These are phyloP conservation scores for Vaccinium myrtillus DNA, from an alignment of 148 eudicot genomes.

Conservation along the genomic window DNA sequence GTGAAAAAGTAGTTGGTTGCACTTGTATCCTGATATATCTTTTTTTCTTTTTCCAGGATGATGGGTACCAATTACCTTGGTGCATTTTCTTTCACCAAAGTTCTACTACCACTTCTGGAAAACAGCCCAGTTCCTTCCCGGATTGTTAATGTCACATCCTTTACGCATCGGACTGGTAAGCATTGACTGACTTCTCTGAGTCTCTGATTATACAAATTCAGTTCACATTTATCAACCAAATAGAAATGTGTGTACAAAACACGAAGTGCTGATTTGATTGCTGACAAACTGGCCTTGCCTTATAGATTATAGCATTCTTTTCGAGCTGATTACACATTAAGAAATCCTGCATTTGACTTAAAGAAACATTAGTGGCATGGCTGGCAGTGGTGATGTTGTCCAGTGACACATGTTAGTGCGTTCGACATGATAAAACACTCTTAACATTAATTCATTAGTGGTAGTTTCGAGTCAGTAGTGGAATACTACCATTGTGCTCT, in stretches of 20 bases:
- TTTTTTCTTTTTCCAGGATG: slow-evolving; percentile 53
- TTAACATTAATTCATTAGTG: background rate
- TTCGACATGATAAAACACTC: background rate
- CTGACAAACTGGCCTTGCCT: background rate
- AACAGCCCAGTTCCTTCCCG: slow-evolving; percentile 82
- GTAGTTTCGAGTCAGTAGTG: background rate
- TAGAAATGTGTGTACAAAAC: background rate
- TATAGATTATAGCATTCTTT: background rate
- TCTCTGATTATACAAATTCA: background rate
- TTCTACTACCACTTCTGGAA: slow-evolving; percentile 70
- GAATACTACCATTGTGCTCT: background rate
- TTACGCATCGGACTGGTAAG: slow-evolving; percentile 83
- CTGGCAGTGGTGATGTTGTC: background rate
- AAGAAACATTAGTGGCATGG: background rate
- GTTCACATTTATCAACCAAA: background rate
- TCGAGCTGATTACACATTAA: background rate
- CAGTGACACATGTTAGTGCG: background rate
- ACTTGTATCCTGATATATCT: background rate
- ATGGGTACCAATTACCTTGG: slow-evolving; percentile 86
- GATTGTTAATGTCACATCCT: slow-evolving; percentile 80
- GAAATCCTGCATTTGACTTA: background rate
- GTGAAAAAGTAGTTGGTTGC: background rate
- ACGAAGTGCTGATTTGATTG: background rate
- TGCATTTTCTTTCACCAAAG: slow-evolving; percentile 76
- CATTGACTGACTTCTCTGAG: slow-evolving; percentile 8